Conservation (phyloP, 2,329 filamentous ascomycete species). For the Hymenoscyphus fraxineus region DNA sequence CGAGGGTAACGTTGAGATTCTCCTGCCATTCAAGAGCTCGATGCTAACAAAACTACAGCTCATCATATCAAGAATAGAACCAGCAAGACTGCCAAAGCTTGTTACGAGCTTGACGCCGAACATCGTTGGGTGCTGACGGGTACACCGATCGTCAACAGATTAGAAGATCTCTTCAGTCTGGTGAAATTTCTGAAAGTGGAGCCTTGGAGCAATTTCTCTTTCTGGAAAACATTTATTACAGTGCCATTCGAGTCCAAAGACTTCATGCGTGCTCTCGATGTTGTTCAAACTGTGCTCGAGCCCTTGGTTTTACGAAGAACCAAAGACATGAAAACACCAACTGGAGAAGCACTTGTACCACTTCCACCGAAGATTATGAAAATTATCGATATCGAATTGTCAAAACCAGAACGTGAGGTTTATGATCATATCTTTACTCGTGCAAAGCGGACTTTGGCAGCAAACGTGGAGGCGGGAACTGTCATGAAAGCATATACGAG, state of each 20-base stretch:
- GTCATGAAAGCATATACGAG: conserved; percentile 94
- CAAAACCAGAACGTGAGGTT: conserved; percentile 78
- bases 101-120: conserved; percentile 79
- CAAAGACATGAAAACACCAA: conserved; percentile 96
- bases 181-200: conserved; percentile 91
- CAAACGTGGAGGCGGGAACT: conserved; percentile 86
- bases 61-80: conserved; percentile 88
- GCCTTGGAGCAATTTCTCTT: conserved; percentile 98
- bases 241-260: conserved; percentile 95
- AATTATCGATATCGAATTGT: conserved; percentile 85
- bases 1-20: conserved; percentile 44
- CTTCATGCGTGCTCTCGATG: conserved; percentile 87
- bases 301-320: conserved; percentile 92
- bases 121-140: conserved; percentile 94
- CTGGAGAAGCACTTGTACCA: conserved; percentile 75
- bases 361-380: conserved; percentile 76
- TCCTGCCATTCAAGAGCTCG: background rate
- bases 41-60: conserved; percentile 40
- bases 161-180: conserved; percentile 91
- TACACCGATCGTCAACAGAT: conserved; percentile 91
- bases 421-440: conserved; percentile 86
- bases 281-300: conserved; percentile 94
- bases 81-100: conserved; percentile 92
- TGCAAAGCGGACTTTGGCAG: conserved; percentile 78
- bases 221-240: conserved; percentile 98